These are phyloP conservation scores for Vanderwaltozyma yarrowii DNA, from an alignment of 805 yeast species.

Conservation along the genomic window DNA sequence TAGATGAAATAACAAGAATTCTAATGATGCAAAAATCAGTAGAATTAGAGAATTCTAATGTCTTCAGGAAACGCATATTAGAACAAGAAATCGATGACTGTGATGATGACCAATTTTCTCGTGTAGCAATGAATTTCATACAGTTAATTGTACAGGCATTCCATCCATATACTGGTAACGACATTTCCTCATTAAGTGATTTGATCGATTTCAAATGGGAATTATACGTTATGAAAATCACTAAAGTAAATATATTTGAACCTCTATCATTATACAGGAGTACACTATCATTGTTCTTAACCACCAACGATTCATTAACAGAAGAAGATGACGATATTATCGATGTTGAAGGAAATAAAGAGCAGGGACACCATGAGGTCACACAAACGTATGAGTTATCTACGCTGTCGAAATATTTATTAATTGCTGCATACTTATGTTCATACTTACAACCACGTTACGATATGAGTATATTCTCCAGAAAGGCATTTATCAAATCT, in stretches of 20 bases:
- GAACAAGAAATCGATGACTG: constrained; percentile 6
- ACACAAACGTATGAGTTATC: constrained; percentile 39
- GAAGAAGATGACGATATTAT: constrained; percentile 6
- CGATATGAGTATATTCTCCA: constrained; percentile 64
- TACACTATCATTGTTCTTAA: constrained; percentile 21
- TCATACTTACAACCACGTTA: constrained; percentile 62
- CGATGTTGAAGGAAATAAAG: constrained; percentile 2
- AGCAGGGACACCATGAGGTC: neutral
- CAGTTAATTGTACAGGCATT: constrained; percentile 24
- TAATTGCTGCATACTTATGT: constrained; percentile 75
- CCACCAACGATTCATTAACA: constrained; percentile 27
- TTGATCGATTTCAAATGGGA: constrained; percentile 26
- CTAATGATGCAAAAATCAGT: constrained; percentile 10
- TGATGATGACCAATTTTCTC: constrained; percentile 8
- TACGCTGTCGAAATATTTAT: constrained; percentile 51
- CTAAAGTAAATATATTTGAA: constrained; percentile 13
- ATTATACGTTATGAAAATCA: constrained; percentile 12
- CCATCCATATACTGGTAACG: constrained; percentile 26
- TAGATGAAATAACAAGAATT: constrained; percentile 16
- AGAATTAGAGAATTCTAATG: constrained; percentile 9
- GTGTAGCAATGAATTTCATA: constrained; percentile 18
- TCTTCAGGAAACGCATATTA: constrained; percentile 6
- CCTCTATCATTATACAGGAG: constrained; percentile 25
- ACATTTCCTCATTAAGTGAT: constrained; percentile 19
- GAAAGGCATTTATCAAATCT: constrained; percentile 35